Percentiles rank a stretch among this genome's conserved stretches.
These are phyloP conservation scores for Paradendryphiella salina DNA, from an alignment of 2,329 filamentous ascomycete species.

Conservation along the genomic window DNA sequence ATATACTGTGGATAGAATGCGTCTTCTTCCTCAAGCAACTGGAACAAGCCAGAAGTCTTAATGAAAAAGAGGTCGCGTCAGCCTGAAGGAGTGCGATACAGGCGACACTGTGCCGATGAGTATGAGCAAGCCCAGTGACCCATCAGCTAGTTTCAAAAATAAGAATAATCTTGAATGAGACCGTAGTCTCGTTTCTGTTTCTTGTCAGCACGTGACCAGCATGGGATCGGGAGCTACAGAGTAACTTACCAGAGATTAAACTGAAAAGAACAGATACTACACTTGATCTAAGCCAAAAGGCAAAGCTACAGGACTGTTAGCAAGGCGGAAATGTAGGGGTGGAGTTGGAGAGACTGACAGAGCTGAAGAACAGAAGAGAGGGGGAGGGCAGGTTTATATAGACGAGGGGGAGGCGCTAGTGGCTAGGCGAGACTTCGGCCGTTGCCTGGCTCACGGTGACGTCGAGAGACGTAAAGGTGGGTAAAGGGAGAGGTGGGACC, in stretches of 20 bases:
- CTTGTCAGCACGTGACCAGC: background rate
- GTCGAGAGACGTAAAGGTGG: background rate
- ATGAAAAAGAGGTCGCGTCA: constrained; percentile 2
- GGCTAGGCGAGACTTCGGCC: background rate
- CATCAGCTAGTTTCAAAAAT: constrained; percentile 3
- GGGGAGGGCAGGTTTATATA: background rate
- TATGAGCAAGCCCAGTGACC: constrained; percentile 2
- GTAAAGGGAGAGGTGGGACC: background rate
- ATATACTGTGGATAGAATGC: too few species aligned
- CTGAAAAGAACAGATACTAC: background rate
- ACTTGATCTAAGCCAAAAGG: constrained; percentile 1
- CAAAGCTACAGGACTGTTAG: background rate
- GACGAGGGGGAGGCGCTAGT: background rate
- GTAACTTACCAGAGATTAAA: background rate
- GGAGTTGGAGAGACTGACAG: background rate
- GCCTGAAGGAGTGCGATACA: background rate
- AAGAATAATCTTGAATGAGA: background rate
- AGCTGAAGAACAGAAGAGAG: constrained; percentile 1
- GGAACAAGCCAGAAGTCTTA: background rate
- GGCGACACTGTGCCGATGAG: constrained; percentile 1
- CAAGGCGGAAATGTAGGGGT: background rate
- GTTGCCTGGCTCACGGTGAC: background rate
- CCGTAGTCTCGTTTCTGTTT: background rate
- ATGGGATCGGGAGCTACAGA: background rate
- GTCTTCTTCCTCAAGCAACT: too few species aligned